A percentile compares a stretch with the other conserved stretches of the same genome.
Evolutionary conservation across 2,329 filamentous ascomycete species (phyloP).

Genomic region (Xylariomycetidae sp.): DNA sequence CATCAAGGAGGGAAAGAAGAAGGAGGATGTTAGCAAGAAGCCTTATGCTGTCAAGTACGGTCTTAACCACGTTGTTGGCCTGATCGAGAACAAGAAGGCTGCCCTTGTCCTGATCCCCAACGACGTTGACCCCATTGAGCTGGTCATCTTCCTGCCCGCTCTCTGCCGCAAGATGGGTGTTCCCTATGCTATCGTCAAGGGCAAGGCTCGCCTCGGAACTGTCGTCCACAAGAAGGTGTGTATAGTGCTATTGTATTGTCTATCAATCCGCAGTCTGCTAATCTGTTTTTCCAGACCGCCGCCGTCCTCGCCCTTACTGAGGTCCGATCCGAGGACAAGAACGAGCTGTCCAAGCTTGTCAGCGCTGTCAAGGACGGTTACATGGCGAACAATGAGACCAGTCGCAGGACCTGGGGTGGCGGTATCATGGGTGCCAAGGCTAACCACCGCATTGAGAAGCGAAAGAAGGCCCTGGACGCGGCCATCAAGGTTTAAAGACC

Average conservation of each 20-base stretch:
- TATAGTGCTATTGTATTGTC: not conserved
- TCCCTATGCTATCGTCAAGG: conserved; percentile 98
- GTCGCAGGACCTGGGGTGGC: conserved; percentile 94
- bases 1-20: conserved; percentile 99
- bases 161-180: conserved; percentile 99
- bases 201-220: conserved; percentile 97
- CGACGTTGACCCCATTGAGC: conserved; percentile 98
- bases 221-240: conserved; percentile 98
- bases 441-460: conserved; percentile 71
- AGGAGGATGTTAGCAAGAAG: conserved; percentile 99
- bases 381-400: conserved; percentile 89
- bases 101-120: conserved; percentile 97
- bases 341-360: conserved; percentile 93
- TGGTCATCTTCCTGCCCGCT: conserved; percentile 97
- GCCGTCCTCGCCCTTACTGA: conserved; percentile 94
- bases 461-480: conserved; percentile 86
- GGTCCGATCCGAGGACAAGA: conserved; percentile 97
- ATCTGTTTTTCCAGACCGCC: no score
- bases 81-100: conserved; percentile 99
- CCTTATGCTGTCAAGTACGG: conserved; percentile 99
- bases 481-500: conserved; percentile 90
- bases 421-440: conserved; percentile 99
- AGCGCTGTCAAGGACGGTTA: conserved; percentile 97
- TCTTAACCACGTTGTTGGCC: conserved; percentile 97
- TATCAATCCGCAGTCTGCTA: no score